These are phyloP conservation scores for Lachancea kluyveri DNA, from an alignment of 805 yeast species.

Conservation along the genomic window DNA sequence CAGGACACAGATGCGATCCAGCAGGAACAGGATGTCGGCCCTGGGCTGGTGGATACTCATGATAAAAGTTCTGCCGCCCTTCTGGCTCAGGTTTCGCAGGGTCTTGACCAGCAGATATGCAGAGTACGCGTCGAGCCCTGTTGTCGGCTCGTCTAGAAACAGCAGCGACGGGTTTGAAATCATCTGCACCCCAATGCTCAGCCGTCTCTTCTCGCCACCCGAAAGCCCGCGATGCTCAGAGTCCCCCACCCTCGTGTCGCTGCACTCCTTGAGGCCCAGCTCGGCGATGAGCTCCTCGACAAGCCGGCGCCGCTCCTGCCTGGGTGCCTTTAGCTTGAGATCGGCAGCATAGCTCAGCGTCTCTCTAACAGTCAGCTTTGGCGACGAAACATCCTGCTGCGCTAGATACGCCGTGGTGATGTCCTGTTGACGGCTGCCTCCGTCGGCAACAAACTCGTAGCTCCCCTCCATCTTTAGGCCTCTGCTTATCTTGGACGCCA, in stretches of 20 bases:
- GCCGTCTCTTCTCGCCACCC: slow-evolving; percentile 79
- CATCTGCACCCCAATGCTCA: slow-evolving; percentile 73
- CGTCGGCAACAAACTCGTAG: slow-evolving; percentile 28
- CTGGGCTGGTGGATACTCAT: slow-evolving; percentile 83
- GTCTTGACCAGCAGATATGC: slow-evolving; percentile 60
- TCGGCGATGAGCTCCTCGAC: slow-evolving; percentile 58
- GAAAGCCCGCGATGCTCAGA: slow-evolving; percentile 55
- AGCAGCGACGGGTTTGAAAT: slow-evolving; percentile 69
- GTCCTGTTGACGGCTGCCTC: not conserved
- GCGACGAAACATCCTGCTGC: slow-evolving; percentile 68
- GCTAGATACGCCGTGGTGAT: slow-evolving; percentile 50
- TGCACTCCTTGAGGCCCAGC: slow-evolving; percentile 60
- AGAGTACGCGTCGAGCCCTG: slow-evolving; percentile 77
- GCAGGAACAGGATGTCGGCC: slow-evolving; percentile 61
- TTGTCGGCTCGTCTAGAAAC: slow-evolving; percentile 83
- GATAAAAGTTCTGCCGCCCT: slow-evolving; percentile 62
- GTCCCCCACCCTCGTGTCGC: slow-evolving; percentile 53
- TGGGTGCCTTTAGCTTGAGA: slow-evolving; percentile 47
- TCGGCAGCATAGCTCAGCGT: slow-evolving; percentile 67
- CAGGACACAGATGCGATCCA: slow-evolving; percentile 62
- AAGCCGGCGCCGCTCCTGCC: slow-evolving; percentile 39
- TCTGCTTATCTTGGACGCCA: slow-evolving; percentile 45
- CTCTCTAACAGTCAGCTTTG: slow-evolving; percentile 68
- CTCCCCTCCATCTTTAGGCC: slow-evolving; percentile 39
- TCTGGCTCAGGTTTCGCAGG: slow-evolving; percentile 47